These are phyloP conservation scores for Boletus rubescentipes DNA, from an alignment of 768 basidiomycete genomes.

Conservation along the genomic window DNA sequence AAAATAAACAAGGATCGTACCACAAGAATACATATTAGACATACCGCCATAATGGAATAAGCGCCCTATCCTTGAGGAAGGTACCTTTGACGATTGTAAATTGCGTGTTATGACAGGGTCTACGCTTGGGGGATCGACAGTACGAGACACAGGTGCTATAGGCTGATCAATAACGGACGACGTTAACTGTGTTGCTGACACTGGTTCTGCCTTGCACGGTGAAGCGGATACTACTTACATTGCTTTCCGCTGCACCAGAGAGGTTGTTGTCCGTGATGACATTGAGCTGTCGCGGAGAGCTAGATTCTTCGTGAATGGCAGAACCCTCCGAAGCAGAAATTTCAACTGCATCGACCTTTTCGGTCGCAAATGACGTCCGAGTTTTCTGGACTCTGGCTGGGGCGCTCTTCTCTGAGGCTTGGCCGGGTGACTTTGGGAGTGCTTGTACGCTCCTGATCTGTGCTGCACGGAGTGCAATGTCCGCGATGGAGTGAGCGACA, in stretches of 20 bases:
- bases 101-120: conserved; percentile 33
- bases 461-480: conserved; percentile 64
- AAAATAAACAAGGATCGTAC: background rate
- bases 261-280: background rate
- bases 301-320: background rate
- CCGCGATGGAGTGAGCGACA: conserved; percentile 57
- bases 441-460: conserved; percentile 50
- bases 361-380: background rate
- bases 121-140: background rate
- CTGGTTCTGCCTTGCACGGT: background rate
- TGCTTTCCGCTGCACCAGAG: background rate
- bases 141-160: background rate
- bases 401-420: background rate
- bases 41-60: conserved; percentile 93
- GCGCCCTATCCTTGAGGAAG: conserved; percentile 84
- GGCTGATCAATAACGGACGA: conserved; percentile 4
- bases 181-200: background rate
- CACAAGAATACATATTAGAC: conserved; percentile 10
- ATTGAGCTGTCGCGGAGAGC: background rate
- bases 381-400: background rate
- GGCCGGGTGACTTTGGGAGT: background rate
- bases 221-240: conserved; percentile 5
- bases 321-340: background rate
- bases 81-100: conserved; percentile 82
- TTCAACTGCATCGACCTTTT: background rate